A percentile compares a stretch with the other conserved stretches of the same genome.
Conservation (phyloP, 306 rosid species). For the Vicia sativa region DNA sequence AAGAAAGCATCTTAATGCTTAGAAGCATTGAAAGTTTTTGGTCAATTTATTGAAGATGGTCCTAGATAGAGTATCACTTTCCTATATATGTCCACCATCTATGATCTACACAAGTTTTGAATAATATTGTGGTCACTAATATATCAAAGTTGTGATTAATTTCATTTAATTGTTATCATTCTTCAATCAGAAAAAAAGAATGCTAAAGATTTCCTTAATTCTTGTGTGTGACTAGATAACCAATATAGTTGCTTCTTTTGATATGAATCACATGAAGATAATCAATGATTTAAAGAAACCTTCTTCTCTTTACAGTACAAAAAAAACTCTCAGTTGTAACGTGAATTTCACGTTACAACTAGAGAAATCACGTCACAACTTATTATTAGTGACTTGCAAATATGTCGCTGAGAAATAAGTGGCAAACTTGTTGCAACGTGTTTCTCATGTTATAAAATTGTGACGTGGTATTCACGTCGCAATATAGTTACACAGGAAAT, state of each 20-base stretch:
- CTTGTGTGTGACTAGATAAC: conserved; percentile 16
- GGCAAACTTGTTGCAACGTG: too few relatives aligned
- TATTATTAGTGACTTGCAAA: too few relatives aligned
- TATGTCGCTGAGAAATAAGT: too few relatives aligned
- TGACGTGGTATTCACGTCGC: too few relatives aligned
- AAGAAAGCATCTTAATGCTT: background rate
- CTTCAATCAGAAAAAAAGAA: background rate
- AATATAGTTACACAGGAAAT: too few relatives aligned
- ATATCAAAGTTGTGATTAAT: background rate
- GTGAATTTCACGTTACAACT: too few relatives aligned
- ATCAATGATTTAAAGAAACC: background rate
- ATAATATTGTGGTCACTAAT: background rate
- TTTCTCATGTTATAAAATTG: too few relatives aligned
- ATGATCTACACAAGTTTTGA: background rate
- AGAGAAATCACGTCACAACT: too few relatives aligned
- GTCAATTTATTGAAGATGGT: background rate
- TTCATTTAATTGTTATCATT: background rate
- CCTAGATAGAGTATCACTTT: background rate
- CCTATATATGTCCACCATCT: background rate
- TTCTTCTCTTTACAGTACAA: too few relatives aligned
- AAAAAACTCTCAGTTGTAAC: too few relatives aligned
- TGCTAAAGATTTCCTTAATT: background rate
- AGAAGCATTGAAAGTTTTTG: background rate
- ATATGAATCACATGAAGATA: conserved; percentile 24
- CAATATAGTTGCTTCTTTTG: conserved; percentile 21